Evolutionary conservation across 345 rosid genomes (phyloP).

Genomic region (Eucalyptus rudis): DNA sequence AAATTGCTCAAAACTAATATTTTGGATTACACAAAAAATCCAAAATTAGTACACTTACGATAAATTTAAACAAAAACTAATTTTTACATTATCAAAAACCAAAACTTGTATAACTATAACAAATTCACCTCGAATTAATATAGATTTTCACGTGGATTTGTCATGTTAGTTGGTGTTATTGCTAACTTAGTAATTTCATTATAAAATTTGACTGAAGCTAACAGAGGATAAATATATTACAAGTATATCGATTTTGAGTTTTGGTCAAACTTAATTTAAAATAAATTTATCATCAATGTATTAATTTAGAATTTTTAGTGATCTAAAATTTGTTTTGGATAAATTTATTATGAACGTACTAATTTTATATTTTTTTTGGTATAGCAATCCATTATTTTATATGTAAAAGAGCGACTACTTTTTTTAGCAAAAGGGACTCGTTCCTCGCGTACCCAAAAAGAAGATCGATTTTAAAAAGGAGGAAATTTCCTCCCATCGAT

Average conservation of each 20-base stretch:
- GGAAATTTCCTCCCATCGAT: not conserved
- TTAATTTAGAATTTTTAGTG: rapidly evolving
- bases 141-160: not conserved
- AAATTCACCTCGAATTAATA: not conserved
- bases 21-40: not conserved
- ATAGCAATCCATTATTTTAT: not conserved
- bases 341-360: rapidly evolving
- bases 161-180: not conserved
- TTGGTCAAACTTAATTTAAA: too few relatives aligned
- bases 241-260: too few relatives aligned
- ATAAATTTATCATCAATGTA: too few relatives aligned
- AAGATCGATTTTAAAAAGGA: not conserved
- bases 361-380: too few relatives aligned
- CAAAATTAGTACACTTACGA: rapidly evolving
- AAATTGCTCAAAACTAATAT: too few relatives aligned
- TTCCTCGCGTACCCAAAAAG: not conserved
- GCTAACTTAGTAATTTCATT: too few relatives aligned
- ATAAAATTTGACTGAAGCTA: rapidly evolving
- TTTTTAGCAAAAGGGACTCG: not conserved
- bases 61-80: too few relatives aligned
- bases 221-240: rapidly evolving
- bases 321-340: rapidly evolving
- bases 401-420: not conserved
- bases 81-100: not conserved
- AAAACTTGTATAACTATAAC: too few relatives aligned